A percentile compares a stretch with the other conserved stretches of the same genome.
Conservation (phyloP, 768 basidiomycete species). For the Tubosaeta sp. region DNA sequence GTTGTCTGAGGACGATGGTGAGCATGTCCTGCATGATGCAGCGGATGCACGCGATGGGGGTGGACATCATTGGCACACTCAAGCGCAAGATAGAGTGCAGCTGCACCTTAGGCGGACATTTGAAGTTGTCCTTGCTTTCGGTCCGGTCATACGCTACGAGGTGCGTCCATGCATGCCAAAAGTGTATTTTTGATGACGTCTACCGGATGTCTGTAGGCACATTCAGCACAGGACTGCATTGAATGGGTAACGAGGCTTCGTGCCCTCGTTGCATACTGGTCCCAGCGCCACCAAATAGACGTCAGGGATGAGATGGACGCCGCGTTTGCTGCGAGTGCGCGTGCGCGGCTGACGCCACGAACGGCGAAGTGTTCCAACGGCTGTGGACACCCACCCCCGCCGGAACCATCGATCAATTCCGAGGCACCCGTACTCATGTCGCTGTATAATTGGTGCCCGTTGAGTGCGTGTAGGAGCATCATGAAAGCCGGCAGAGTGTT, state of each 20-base stretch:
- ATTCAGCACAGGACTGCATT: constrained; percentile 59
- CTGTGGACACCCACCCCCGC: constrained; percentile 44
- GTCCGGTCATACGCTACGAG: constrained; percentile 73
- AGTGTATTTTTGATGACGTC: neutral
- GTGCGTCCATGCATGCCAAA: constrained; percentile 38
- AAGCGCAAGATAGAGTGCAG: constrained; percentile 38
- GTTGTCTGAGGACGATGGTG: constrained; percentile 27
- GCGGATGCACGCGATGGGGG: constrained; percentile 62
- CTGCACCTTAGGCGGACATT: constrained; percentile 67
- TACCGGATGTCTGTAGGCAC: constrained; percentile 41
- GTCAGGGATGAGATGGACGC: constrained; percentile 80
- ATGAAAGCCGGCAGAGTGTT: constrained; percentile 70
- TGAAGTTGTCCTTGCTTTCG: constrained; percentile 68
- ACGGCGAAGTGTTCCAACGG: constrained; percentile 27
- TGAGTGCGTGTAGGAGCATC: constrained; percentile 76
- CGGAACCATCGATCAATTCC: constrained; percentile 50
- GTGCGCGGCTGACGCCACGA: constrained; percentile 59
- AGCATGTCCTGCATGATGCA: constrained; percentile 24
- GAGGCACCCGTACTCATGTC: constrained; percentile 56
- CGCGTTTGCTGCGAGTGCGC: constrained; percentile 46
- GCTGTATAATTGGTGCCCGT: constrained; percentile 84
- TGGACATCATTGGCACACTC: constrained; percentile 51
- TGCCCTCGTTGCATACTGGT: constrained; percentile 76
- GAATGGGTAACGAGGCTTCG: constrained; percentile 86
- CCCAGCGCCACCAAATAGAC: constrained; percentile 66